These are phyloP conservation scores for Amniculicola lignicola DNA, from an alignment of 495 filamentous ascomycete genomes.

Conservation along the genomic window DNA sequence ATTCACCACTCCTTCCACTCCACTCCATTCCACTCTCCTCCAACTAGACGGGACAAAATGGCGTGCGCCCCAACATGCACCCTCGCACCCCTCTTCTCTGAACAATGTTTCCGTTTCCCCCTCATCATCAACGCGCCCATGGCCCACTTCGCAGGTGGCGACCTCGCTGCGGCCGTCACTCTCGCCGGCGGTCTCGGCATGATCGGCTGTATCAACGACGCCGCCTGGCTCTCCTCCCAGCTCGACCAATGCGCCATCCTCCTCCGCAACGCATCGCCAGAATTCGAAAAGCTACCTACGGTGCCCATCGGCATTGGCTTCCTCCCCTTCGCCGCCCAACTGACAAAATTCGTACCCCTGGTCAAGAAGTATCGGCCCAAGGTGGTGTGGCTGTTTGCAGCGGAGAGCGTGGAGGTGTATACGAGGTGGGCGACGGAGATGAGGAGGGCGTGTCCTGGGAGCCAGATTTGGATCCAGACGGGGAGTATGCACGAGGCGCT, in stretches of 20 bases:
- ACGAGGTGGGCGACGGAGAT: constrained; percentile 55
- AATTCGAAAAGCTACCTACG: constrained; percentile 24
- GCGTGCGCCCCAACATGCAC: too few species aligned
- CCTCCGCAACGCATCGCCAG: constrained; percentile 23
- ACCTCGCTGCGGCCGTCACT: constrained; percentile 58
- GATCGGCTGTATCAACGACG: constrained; percentile 38
- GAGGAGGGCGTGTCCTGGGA: constrained; percentile 46
- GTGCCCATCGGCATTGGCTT: constrained; percentile 66
- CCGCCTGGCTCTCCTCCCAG: constrained; percentile 23
- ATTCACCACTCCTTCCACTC: too few species aligned
- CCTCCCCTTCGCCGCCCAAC: constrained; percentile 53
- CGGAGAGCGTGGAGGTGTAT: constrained; percentile 49
- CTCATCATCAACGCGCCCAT: constrained; percentile 70
- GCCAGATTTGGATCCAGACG: constrained; percentile 65
- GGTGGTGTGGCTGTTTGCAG: constrained; percentile 72
- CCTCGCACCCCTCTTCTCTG: too few species aligned
- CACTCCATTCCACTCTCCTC: too few species aligned
- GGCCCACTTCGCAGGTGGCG: constrained; percentile 62
- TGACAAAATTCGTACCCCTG: constrained; percentile 45
- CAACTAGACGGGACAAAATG: too few species aligned
- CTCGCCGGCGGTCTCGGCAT: constrained; percentile 55
- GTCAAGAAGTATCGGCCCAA: constrained; percentile 53
- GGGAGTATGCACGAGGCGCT: constrained; percentile 57
- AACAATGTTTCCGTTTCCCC: too few species aligned
- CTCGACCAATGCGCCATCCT: constrained; percentile 36